Evolutionary conservation across 2,329 filamentous ascomycete genomes (phyloP), one percentile per base, ranked within the genome.

Genomic region (Reticulascus tulasneorum): DNA sequence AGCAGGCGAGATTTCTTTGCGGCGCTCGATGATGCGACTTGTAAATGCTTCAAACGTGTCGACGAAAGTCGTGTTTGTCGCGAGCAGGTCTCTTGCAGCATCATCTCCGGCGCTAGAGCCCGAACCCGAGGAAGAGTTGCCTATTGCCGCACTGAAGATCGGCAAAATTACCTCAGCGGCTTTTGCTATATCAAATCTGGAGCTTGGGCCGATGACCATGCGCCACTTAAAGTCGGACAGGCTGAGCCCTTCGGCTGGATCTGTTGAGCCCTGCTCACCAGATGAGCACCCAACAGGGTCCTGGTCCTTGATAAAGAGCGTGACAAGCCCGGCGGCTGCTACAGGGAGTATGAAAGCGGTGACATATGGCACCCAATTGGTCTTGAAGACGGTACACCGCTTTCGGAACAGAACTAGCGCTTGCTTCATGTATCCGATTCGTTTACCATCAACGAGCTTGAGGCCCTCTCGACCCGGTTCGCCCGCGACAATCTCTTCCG

Each of bases 311-410:
- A 96, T 64, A 50, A 91, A 90, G 3, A 94, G 68, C 4, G 83
- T 86, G 0, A 89, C 86, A 12, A 95, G 64, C 1, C 82, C 87
- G 13, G 87, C 84, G 1, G 87, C 85, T 37, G 88, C 68, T 35
- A 96, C 75, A 0, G 90, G 90, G 10, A 95, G 77, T 1, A 88
- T 47, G 23, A 94, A 71, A 1, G 87, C 88, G 3, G 80, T 79
- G 7, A 82, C 53, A 38, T 89, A 89, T 0, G 88, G 84, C 29
- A 91, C 68, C 59, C 80, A 85, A 53, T 91, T 94, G 23, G 83
- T 73, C 49, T 83, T 82, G 33, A 94, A 69, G 23, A 96, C 83
- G 0, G 79, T 88, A 39, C 79, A 64, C 20, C 90, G 76, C 59
- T 96, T 96, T 35, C 70, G 64, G 56, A 94, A 87, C 7, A 96